A percentile compares a stretch with the other conserved stretches of the same genome.
These are phyloP conservation scores for Fusarium brachygibbosum DNA, from an alignment of 2,329 filamentous ascomycete species.

Conservation along the genomic window DNA sequence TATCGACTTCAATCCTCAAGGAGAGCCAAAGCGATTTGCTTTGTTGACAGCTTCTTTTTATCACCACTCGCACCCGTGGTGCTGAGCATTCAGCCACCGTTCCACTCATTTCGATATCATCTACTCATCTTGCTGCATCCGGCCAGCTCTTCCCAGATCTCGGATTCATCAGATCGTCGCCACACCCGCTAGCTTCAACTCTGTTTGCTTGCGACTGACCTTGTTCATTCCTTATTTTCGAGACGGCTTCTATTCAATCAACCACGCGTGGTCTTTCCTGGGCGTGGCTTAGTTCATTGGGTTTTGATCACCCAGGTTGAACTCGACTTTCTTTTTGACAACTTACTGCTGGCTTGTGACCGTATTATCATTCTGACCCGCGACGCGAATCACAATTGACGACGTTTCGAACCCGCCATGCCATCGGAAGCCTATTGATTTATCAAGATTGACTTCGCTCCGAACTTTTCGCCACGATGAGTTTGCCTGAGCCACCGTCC, in stretches of 20 bases:
- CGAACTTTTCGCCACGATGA: conserved; percentile 65
- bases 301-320: conserved; percentile 19
- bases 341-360: conserved; percentile 17
- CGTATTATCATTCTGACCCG: conserved; percentile 15
- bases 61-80: conserved; percentile 48
- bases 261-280: conserved; percentile 13
- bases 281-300: conserved; percentile 16
- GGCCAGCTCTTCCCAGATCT: conserved; percentile 43
- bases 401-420: conserved; percentile 45
- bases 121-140: conserved; percentile 42
- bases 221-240: conserved; percentile 34
- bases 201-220: conserved; percentile 37
- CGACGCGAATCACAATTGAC: conserved; percentile 35
- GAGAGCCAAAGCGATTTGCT: conserved; percentile 9
- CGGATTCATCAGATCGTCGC: conserved; percentile 30
- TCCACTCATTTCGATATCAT: conserved; percentile 41
- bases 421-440: conserved; percentile 38
- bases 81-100: conserved; percentile 45
- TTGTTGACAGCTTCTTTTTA: conserved; percentile 25
- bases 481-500: conserved; percentile 76
- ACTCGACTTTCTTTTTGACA: conserved; percentile 17
- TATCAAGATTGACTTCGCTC: conserved; percentile 28
- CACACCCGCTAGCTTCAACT: conserved; percentile 39
- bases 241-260: conserved; percentile 30
- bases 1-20: conserved; percentile 11